Base-by-base conservation (phyloP, 202 grass and related monocot species). In the Carex sylvatica region DNA sequence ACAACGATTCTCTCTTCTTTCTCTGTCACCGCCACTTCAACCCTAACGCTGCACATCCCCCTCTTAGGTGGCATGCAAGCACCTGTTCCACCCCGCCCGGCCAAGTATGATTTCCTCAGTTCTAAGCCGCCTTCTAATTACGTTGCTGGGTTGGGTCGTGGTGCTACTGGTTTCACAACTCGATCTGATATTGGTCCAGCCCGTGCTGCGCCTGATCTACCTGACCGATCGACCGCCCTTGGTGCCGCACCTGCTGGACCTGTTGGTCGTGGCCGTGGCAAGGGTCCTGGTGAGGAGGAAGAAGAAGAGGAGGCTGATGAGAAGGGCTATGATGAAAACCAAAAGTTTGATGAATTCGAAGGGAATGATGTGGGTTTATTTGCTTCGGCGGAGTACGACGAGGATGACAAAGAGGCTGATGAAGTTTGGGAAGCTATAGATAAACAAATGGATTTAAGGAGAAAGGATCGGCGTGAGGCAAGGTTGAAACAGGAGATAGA, bases 291-390 rank as follows among this genome's bases (percentile, higher is more conserved):
- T 12, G 91, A 92, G 5, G 92, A 87, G 52, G 94, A 87, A 0
- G 94, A 97, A 0, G 94, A 94, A 5, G 94, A 90, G 2, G 93
- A 93, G 15, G 94, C 86, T 70, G 94, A 97, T 76, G 94, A 94
- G 81, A 97, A 97, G 88, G 95, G 95, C 0, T 97, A 94, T 49
- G 95, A 98, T 30, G 95, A 94, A 75, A 98, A 98, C 52, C 95
- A 92, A 65, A 97, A 97, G 84, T 97, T 97, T 68, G 94, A 97
- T 8, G 91, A 97, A 87, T 97, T 97, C 28, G 95, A 94, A 88
- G 95, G 92, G 9, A 98, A 98, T 74, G 95, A 98, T 67, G 92
- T 93, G 1, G 95, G 95, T 6, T 88, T 98, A 22, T 98, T 98
- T 87, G 93, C 95, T 65, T 94, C 91, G 19, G 92, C 90, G 0